Percentiles rank a stretch among this genome's conserved stretches.
Evolutionary conservation across 2,329 filamentous ascomycete species (phyloP).

Genomic region (Penicillium rolfsii): DNA sequence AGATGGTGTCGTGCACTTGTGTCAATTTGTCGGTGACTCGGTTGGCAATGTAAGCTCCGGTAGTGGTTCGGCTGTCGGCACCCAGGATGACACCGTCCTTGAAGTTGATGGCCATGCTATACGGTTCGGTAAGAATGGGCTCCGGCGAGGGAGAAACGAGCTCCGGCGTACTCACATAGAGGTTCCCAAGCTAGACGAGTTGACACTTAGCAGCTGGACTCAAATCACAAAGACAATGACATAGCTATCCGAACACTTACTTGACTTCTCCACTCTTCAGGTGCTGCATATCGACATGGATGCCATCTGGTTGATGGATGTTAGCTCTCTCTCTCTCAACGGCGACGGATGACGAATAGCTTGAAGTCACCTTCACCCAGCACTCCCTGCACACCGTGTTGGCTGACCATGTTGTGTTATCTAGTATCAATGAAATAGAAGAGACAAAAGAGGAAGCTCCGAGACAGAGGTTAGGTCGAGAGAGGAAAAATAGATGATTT

Average conservation of each 20-base stretch:
- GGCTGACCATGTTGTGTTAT: slow-evolving; percentile 43
- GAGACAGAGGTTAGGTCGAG: slow-evolving; percentile 11
- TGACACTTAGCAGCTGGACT: slow-evolving; percentile 36
- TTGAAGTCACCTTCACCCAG: slow-evolving; percentile 48
- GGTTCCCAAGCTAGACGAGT: slow-evolving; percentile 75
- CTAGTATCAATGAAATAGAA: slow-evolving; percentile 1
- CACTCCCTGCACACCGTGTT: slow-evolving; percentile 47
- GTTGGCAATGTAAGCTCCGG: slow-evolving; percentile 97
- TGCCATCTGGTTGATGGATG: slow-evolving; percentile 72
- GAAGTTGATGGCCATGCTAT: slow-evolving; percentile 98
- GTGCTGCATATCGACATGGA: slow-evolving; percentile 98
- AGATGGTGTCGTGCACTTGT: slow-evolving; percentile 97
- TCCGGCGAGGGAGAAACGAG: slow-evolving; percentile 23
- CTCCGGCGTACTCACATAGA: slow-evolving; percentile 73
- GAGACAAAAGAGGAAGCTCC: slow-evolving; percentile 6
- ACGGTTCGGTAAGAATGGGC: slow-evolving; percentile 32
- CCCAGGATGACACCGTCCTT: slow-evolving; percentile 96
- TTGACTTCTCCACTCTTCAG: slow-evolving; percentile 99
- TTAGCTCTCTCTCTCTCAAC: slow-evolving; percentile 18
- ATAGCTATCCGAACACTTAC: slow-evolving; percentile 60
- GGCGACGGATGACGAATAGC: slow-evolving; percentile 23
- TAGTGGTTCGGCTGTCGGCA: slow-evolving; percentile 96
- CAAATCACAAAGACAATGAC: background rate
- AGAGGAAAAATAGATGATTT: slow-evolving; percentile 13
- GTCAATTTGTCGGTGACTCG: slow-evolving; percentile 99